These are phyloP conservation scores for Citeromyces nyonsensis DNA, from an alignment of 805 yeast species.

Conservation along the genomic window DNA sequence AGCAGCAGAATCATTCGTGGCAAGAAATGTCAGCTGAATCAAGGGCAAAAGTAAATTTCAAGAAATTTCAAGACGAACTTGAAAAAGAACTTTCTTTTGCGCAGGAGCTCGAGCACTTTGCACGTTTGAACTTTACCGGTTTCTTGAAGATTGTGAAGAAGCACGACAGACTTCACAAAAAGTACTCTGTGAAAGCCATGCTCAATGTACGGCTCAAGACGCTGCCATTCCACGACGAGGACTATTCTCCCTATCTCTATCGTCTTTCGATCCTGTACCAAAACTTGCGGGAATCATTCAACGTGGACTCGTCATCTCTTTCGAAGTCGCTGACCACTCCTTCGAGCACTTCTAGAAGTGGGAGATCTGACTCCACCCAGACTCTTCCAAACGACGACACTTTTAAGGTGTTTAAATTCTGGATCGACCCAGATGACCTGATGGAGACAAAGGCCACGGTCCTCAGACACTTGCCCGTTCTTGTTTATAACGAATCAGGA, in stretches of 20 bases:
- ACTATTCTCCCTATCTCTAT: slow-evolving; percentile 80
- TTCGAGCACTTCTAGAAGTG: slow-evolving; percentile 11
- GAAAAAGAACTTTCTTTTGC: slow-evolving; percentile 66
- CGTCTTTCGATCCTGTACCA: slow-evolving; percentile 72
- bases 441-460: slow-evolving; percentile 89
- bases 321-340: slow-evolving; percentile 17
- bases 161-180: slow-evolving; percentile 82
- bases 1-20: slow-evolving; percentile 34
- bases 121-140: slow-evolving; percentile 88
- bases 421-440: slow-evolving; percentile 98
- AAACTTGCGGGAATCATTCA: slow-evolving; percentile 62
- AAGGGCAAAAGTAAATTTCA: slow-evolving; percentile 32
- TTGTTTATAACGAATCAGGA: slow-evolving; percentile 79
- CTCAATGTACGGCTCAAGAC: slow-evolving; percentile 76
- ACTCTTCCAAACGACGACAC: slow-evolving; percentile 4
- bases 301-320: slow-evolving; percentile 17
- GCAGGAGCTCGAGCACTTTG: slow-evolving; percentile 78
- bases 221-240: slow-evolving; percentile 88
- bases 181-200: slow-evolving; percentile 81
- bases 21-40: slow-evolving; percentile 19
- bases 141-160: slow-evolving; percentile 89
- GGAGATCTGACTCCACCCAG: slow-evolving; percentile 6
- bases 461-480: slow-evolving; percentile 88
- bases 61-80: slow-evolving; percentile 45
- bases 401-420: slow-evolving; percentile 70